phyloP scores from a whole-genome alignment of 2,329 filamentous ascomycete genomes.

The Monosporascus sp. region DNA sequence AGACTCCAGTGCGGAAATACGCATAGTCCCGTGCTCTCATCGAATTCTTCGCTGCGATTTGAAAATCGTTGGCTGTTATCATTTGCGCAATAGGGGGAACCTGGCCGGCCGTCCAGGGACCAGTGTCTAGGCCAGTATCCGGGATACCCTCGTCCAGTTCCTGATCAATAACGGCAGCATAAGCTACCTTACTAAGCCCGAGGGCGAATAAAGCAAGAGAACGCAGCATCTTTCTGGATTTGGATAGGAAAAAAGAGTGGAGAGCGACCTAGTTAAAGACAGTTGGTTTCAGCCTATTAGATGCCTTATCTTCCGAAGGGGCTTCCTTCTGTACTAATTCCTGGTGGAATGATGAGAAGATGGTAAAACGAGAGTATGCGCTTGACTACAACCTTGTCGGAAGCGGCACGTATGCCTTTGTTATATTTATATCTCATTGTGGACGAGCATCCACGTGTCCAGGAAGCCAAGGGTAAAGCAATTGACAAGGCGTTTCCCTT shows the following conservation, averaged over 20 bases:
- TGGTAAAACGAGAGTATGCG: background rate
- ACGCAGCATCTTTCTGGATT: background rate
- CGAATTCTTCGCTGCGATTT: slow-evolving; percentile 29
- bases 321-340: no score
- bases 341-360: background rate
- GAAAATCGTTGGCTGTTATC: slow-evolving; percentile 32
- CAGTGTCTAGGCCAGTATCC: slow-evolving; percentile 4
- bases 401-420: background rate
- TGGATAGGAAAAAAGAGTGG: background rate
- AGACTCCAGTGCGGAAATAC: slow-evolving; percentile 33
- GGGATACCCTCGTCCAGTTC: slow-evolving; percentile 3
- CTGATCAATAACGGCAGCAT: slow-evolving; percentile 2
- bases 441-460: background rate
- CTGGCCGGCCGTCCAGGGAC: slow-evolving; percentile 1
- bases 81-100: slow-evolving; percentile 26
- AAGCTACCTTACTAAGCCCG: background rate
- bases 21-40: slow-evolving; percentile 28
- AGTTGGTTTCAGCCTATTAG: background rate
- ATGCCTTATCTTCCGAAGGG: no score
- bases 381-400: background rate
- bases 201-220: background rate
- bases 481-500: background rate
- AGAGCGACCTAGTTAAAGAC: background rate
- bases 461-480: background rate
- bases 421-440: background rate